phyloP scores from a whole-genome alignment of 1,284 basidiomycete species.

The Ceratobasidium sp. region DNA sequence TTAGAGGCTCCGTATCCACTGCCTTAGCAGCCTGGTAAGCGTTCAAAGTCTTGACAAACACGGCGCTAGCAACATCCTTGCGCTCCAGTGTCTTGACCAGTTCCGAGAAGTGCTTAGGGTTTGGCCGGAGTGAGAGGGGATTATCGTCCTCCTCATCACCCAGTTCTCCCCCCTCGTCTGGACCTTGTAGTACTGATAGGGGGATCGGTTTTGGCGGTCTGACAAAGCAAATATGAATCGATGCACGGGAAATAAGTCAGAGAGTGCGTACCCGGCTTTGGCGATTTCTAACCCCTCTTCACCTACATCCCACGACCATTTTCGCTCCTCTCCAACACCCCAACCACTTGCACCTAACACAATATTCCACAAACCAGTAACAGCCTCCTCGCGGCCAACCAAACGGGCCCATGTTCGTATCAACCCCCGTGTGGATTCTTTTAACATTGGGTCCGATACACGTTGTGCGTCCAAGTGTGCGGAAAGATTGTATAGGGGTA shows the following conservation, averaged over 20 bases:
- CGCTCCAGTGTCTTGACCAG: conserved; percentile 71
- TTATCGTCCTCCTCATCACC: conserved; percentile 58
- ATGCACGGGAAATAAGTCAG: conserved; percentile 25
- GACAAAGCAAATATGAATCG: background rate
- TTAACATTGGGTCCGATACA: conserved; percentile 66
- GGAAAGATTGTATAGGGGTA: conserved; percentile 69
- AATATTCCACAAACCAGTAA: conserved; percentile 66
- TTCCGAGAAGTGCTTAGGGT: conserved; percentile 68
- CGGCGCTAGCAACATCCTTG: conserved; percentile 68
- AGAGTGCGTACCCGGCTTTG: conserved; percentile 39
- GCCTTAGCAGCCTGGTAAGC: conserved; percentile 60
- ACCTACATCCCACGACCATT: conserved; percentile 45
- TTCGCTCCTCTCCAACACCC: conserved; percentile 42
- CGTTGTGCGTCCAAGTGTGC: conserved; percentile 59
- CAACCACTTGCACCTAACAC: conserved; percentile 58
- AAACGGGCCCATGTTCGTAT: conserved; percentile 77
- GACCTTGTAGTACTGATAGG: conserved; percentile 32
- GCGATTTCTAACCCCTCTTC: conserved; percentile 38
- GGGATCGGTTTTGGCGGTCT: conserved; percentile 24
- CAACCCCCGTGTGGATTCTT: conserved; percentile 63
- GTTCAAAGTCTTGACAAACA: conserved; percentile 78
- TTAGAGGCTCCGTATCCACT: conserved; percentile 49
- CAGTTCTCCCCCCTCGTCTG: conserved; percentile 27
- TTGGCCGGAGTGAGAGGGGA: conserved; percentile 61
- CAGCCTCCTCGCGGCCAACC: conserved; percentile 59